Evolutionary conservation across 2,329 filamentous ascomycete genomes (phyloP).

Genomic region (Cladobotryum protrusum): DNA sequence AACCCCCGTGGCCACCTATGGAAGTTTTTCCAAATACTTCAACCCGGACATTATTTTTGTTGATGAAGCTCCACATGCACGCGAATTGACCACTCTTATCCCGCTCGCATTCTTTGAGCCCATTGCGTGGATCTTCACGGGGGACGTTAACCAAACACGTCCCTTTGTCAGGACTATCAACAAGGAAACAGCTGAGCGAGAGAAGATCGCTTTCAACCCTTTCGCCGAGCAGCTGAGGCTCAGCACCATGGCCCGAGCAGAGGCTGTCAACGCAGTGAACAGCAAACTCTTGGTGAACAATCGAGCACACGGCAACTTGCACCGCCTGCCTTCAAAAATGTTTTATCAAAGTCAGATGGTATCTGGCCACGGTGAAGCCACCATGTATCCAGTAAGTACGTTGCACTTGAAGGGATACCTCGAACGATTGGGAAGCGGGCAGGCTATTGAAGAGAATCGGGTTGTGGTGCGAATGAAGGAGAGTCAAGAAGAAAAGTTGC

Average conservation of each 20-base stretch:
- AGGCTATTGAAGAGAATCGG: conserved; percentile 28
- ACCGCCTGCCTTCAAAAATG: conserved; percentile 35
- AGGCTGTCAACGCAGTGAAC: conserved; percentile 24
- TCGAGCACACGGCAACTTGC: conserved; percentile 31
- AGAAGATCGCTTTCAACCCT: conserved; percentile 24
- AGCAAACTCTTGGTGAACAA: conserved; percentile 32
- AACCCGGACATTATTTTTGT: conserved; percentile 82
- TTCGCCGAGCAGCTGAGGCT: conserved; percentile 27
- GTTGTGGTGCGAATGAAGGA: conserved; percentile 26
- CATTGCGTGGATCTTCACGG: conserved; percentile 39
- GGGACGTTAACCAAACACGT: conserved; percentile 39
- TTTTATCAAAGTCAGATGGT: conserved; percentile 37
- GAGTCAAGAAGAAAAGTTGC: conserved; percentile 21
- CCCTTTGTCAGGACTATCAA: conserved; percentile 33
- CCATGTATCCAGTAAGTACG: conserved; percentile 23
- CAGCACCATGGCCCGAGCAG: conserved; percentile 35
- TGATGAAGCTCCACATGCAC: conserved; percentile 55
- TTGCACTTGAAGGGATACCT: conserved; percentile 25
- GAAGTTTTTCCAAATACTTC: conserved; percentile 45
- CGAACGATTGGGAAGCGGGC: conserved; percentile 14
- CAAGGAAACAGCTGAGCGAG: conserved; percentile 10
- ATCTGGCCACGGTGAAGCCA: conserved; percentile 20
- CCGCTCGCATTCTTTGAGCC: conserved; percentile 38
- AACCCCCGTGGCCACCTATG: conserved; percentile 38
- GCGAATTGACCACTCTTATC: conserved; percentile 41